Conservation (phyloP, 1,139 yeast genomes). For the Saccharomyces hybrid region DNA sequence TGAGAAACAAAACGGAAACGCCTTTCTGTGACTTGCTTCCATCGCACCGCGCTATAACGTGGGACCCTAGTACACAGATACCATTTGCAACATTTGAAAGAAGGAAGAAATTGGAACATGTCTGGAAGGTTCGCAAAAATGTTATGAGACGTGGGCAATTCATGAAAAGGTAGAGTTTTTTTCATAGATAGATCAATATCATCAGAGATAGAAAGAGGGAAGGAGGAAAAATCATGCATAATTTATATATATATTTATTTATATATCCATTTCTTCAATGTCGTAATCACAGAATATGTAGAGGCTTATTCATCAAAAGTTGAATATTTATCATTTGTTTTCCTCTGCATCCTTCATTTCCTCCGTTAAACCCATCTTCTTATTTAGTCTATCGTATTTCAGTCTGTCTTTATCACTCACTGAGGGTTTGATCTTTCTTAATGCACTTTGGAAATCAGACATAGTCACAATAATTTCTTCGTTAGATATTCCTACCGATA, state of each 20-base stretch:
- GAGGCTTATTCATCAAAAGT: constrained; percentile 5
- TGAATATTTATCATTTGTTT: background rate
- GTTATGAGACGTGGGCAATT: constrained; percentile 46
- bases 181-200: background rate
- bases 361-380: constrained; percentile 50
- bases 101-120: constrained; percentile 44
- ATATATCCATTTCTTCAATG: background rate
- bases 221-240: background rate
- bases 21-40: constrained; percentile 43
- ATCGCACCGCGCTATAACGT: constrained; percentile 17
- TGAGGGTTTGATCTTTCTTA: constrained; percentile 77
- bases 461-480: constrained; percentile 47
- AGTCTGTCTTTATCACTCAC: constrained; percentile 80
- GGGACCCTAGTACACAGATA: constrained; percentile 19
- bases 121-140: constrained; percentile 57
- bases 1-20: constrained; percentile 60
- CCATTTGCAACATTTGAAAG: constrained; percentile 50
- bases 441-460: constrained; percentile 65
- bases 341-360: constrained; percentile 12
- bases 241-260: background rate
- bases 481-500: constrained; percentile 37
- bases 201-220: background rate
- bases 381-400: constrained; percentile 60
- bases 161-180: constrained; percentile 10
- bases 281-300: background rate